A percentile compares a stretch with the other conserved stretches of the same genome.
Conservation (phyloP, 2,329 filamentous ascomycete genomes). For the Immersiporthe knoxdaviesiana region DNA sequence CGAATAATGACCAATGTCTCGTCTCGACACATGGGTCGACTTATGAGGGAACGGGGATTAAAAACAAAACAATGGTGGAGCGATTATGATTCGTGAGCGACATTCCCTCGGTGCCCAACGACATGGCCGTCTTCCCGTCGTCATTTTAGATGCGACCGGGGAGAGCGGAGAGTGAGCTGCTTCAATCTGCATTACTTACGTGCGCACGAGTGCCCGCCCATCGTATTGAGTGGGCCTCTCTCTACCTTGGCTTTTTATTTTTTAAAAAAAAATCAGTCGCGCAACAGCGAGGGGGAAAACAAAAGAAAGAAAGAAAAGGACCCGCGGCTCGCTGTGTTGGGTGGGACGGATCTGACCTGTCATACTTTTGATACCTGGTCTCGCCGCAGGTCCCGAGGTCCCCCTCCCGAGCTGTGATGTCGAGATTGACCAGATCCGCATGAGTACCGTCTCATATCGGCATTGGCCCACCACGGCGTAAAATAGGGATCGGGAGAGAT, state of each 20-base stretch:
- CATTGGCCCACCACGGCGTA: constrained; percentile 7
- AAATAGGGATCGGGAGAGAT: constrained; percentile 5
- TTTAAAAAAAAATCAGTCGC: no score
- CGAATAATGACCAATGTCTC: background rate
- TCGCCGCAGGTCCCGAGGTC: background rate
- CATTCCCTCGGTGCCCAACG: background rate
- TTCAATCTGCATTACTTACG: background rate
- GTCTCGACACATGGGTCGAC: background rate
- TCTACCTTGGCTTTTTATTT: no score
- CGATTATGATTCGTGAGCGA: background rate
- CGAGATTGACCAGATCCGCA: constrained; percentile 18
- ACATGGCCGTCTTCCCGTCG: background rate
- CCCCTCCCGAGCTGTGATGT: constrained; percentile 4
- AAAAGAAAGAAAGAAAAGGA: background rate
- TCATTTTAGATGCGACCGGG: constrained; percentile 8
- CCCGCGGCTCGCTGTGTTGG: background rate
- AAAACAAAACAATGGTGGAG: background rate
- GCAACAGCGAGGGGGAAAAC: no score
- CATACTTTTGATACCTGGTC: background rate
- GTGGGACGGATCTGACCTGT: constrained; percentile 4
- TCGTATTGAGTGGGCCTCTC: background rate
- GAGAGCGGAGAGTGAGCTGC: constrained; percentile 2
- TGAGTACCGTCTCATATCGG: constrained; percentile 13
- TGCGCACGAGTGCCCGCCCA: background rate
- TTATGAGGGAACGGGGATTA: background rate